Percentiles rank a stretch among this genome's conserved stretches.
phyloP scores from a whole-genome alignment of 1,284 basidiomycete genomes.

The Tilletia horrida region DNA sequence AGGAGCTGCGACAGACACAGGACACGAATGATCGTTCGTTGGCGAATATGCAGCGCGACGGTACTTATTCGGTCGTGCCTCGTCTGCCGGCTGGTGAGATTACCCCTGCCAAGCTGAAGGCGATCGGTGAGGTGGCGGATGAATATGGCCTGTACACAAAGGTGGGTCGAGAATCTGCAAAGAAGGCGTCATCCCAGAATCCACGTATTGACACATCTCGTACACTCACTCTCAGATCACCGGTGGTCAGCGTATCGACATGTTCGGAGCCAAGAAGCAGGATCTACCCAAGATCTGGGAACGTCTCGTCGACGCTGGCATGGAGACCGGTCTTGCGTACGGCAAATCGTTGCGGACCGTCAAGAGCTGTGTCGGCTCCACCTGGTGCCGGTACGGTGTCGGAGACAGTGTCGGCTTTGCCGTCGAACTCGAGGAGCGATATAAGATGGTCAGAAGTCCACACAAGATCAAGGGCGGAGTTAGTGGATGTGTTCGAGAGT shows the following conservation, averaged over 20 bases:
- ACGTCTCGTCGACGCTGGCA: slow-evolving; percentile 66
- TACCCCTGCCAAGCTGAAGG: slow-evolving; percentile 68
- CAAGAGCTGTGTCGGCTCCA: slow-evolving; percentile 64
- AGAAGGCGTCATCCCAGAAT: slow-evolving; percentile 53
- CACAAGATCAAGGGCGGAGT: slow-evolving; percentile 73
- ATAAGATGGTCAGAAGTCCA: slow-evolving; percentile 68
- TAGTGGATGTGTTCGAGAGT: slow-evolving; percentile 63
- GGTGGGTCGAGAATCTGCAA: slow-evolving; percentile 62
- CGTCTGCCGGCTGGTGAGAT: slow-evolving; percentile 69
- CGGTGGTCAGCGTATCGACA: slow-evolving; percentile 66
- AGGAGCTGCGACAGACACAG: slow-evolving; percentile 67
- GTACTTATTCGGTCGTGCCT: slow-evolving; percentile 71
- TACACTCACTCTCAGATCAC: slow-evolving; percentile 30
- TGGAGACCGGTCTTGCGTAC: slow-evolving; percentile 74
- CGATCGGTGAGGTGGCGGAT: slow-evolving; percentile 68
- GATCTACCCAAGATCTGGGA: slow-evolving; percentile 76
- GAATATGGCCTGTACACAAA: slow-evolving; percentile 66
- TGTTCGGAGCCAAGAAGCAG: slow-evolving; percentile 71
- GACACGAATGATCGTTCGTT: slow-evolving; percentile 68
- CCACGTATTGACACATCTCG: neutral
- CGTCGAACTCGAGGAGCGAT: slow-evolving; percentile 69
- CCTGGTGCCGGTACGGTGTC: slow-evolving; percentile 72
- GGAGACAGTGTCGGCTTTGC: slow-evolving; percentile 74
- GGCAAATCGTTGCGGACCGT: slow-evolving; percentile 65
- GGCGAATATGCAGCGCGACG: slow-evolving; percentile 74